Evolutionary conservation across 805 yeast species (phyloP).

Genomic region (Starmerella sp.): DNA sequence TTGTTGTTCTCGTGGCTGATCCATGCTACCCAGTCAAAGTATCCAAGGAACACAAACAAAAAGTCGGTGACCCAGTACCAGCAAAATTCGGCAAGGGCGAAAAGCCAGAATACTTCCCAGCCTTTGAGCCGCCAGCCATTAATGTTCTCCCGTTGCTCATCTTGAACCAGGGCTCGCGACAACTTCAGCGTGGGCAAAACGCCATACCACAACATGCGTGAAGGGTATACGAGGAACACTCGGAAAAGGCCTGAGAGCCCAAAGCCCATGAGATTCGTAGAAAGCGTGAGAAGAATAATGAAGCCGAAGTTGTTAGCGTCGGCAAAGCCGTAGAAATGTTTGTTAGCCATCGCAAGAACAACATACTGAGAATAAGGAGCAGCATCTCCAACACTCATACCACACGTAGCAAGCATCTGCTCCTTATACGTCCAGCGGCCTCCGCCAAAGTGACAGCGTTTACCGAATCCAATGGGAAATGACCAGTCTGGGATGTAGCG

Average conservation of each 20-base stretch:
- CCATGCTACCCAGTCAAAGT: constrained; percentile 57
- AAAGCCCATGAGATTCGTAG: constrained; percentile 54
- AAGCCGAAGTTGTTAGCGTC: constrained; percentile 34
- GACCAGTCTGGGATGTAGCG: constrained; percentile 22
- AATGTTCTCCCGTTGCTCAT: constrained; percentile 25
- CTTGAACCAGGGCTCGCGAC: constrained; percentile 36
- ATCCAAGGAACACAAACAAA: constrained; percentile 48
- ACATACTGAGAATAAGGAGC: constrained; percentile 10
- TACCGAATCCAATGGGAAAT: constrained; percentile 12
- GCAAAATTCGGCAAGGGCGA: constrained; percentile 36
- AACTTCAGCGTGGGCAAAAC: constrained; percentile 39
- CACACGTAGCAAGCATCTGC: constrained; percentile 18
- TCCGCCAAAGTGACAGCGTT: constrained; percentile 36
- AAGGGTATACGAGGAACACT: constrained; percentile 46
- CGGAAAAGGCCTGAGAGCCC: constrained; percentile 58
- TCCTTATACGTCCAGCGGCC: constrained; percentile 37
- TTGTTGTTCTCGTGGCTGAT: constrained; percentile 41
- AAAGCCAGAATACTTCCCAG: constrained; percentile 38
- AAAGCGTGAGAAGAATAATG: constrained; percentile 42
- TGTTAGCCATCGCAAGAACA: constrained; percentile 10
- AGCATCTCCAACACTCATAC: constrained; percentile 23
- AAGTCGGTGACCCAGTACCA: constrained; percentile 64
- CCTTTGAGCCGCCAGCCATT: constrained; percentile 52
- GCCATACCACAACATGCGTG: constrained; percentile 44
- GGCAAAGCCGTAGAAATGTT: constrained; percentile 6